These are phyloP conservation scores for Alternaria triticina DNA, from an alignment of 2,329 filamentous ascomycete species.

Conservation along the genomic window DNA sequence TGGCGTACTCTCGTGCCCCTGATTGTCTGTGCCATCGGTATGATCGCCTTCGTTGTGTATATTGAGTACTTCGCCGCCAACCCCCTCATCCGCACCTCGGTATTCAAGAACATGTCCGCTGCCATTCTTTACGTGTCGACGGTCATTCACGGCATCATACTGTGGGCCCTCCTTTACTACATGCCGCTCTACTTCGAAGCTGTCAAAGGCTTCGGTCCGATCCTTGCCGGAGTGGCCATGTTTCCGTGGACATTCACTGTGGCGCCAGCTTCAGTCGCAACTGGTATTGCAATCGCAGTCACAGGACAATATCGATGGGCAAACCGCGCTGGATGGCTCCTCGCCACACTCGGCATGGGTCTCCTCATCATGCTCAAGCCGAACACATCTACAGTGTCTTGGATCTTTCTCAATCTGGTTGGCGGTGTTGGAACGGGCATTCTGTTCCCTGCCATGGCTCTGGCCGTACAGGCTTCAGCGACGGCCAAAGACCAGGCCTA, in stretches of 20 bases:
- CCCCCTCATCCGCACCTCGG: conserved; percentile 55
- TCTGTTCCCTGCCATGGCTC: conserved; percentile 68
- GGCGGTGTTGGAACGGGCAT: conserved; percentile 68
- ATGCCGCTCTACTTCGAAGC: conserved; percentile 52
- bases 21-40: conserved; percentile 59
- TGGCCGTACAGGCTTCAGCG: conserved; percentile 68
- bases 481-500: conserved; percentile 64
- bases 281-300: conserved; percentile 61
- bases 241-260: conserved; percentile 62
- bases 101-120: conserved; percentile 59
- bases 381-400: conserved; percentile 59
- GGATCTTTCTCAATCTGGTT: conserved; percentile 68
- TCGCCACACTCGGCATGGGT: conserved; percentile 66
- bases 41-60: conserved; percentile 62
- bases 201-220: conserved; percentile 49
- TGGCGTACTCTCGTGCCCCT: conserved; percentile 69
- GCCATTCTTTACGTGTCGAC: conserved; percentile 60
- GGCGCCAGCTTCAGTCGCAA: conserved; percentile 63
- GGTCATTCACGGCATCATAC: conserved; percentile 63
- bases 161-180: conserved; percentile 51
- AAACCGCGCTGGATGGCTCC: conserved; percentile 66
- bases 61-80: conserved; percentile 60
- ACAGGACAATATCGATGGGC: conserved; percentile 67
- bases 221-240: conserved; percentile 48
- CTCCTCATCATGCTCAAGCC: conserved; percentile 58